These are phyloP conservation scores for Phycomyces nitens DNA, from an alignment of 192 early-diverging fungal species.

Conservation along the genomic window DNA sequence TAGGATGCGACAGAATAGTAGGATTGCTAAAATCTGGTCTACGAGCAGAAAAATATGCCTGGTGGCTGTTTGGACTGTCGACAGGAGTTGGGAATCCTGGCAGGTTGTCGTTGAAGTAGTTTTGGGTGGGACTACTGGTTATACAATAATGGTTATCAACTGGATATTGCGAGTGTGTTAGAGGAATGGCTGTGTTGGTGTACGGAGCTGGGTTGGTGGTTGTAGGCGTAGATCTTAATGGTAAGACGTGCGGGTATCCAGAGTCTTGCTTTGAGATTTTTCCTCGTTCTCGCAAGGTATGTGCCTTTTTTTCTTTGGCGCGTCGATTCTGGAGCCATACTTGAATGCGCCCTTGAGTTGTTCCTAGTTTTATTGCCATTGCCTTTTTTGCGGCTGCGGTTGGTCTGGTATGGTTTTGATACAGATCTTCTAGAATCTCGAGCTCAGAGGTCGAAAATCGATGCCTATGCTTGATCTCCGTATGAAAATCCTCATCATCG, in stretches of 20 bases:
- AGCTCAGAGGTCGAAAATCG: background rate
- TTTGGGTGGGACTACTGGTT: too few species aligned
- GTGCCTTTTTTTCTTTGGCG: slow-evolving; percentile 77
- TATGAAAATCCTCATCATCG: background rate
- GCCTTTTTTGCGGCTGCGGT: background rate
- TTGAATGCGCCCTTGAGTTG: slow-evolving; percentile 69
- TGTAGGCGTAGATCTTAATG: background rate
- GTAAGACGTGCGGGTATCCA: background rate
- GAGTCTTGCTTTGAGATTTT: background rate
- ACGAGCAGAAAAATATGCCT: too few species aligned
- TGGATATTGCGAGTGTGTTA: too few species aligned
- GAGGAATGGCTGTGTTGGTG: too few species aligned
- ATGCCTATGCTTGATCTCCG: background rate
- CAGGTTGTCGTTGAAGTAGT: too few species aligned
- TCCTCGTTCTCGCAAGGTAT: background rate
- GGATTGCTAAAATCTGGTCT: too few species aligned
- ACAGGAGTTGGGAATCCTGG: too few species aligned
- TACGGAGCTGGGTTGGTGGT: too few species aligned
- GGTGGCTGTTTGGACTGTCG: too few species aligned
- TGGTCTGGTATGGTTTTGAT: background rate
- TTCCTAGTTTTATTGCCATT: slow-evolving; percentile 62
- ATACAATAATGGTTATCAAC: too few species aligned
- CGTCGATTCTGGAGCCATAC: slow-evolving; percentile 89
- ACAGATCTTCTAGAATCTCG: background rate
- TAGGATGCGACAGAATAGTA: too few species aligned